These are phyloP conservation scores for Penicillium coprophilum DNA, from an alignment of 495 filamentous ascomycete species.

Conservation along the genomic window DNA sequence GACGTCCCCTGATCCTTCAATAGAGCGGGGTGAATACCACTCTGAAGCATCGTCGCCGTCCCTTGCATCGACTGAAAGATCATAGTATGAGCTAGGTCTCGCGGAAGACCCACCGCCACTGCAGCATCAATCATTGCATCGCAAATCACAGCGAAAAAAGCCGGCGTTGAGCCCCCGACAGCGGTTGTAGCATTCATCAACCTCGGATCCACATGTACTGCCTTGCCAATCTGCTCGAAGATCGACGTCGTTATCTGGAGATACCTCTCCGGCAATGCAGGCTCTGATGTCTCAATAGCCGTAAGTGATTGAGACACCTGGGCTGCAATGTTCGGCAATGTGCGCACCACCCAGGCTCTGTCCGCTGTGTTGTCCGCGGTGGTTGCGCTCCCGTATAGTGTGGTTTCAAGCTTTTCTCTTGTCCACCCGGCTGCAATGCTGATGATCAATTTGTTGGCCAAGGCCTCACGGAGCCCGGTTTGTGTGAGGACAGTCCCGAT, in stretches of 20 bases:
- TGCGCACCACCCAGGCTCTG: slow-evolving; percentile 35
- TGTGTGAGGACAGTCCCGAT: slow-evolving; percentile 29
- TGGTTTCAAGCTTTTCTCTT: slow-evolving; percentile 28
- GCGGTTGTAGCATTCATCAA: slow-evolving; percentile 44
- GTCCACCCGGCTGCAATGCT: slow-evolving; percentile 48
- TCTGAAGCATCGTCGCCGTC: slow-evolving; percentile 39
- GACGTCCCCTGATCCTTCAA: slow-evolving; percentile 44
- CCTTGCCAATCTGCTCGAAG: slow-evolving; percentile 40
- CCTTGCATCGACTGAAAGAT: slow-evolving; percentile 43
- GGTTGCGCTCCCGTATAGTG: slow-evolving; percentile 28
- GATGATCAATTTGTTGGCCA: slow-evolving; percentile 37
- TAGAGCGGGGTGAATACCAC: slow-evolving; percentile 39
- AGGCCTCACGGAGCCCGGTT: slow-evolving; percentile 24
- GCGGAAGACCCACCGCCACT: slow-evolving; percentile 44
- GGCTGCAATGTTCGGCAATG: slow-evolving; percentile 43
- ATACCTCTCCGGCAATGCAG: slow-evolving; percentile 23
- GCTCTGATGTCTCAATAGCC: slow-evolving; percentile 35
- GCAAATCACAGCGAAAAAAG: slow-evolving; percentile 45
- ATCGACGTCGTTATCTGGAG: slow-evolving; percentile 34
- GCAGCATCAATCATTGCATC: slow-evolving; percentile 47
- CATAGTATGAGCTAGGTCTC: slow-evolving; percentile 41
- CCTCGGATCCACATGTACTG: slow-evolving; percentile 29
- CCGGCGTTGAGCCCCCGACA: slow-evolving; percentile 41
- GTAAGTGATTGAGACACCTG: slow-evolving; percentile 40
- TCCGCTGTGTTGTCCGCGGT: slow-evolving; percentile 10